Conservation (phyloP, 2,329 filamentous ascomycete genomes). For the Cladobotryum mycophilum region DNA sequence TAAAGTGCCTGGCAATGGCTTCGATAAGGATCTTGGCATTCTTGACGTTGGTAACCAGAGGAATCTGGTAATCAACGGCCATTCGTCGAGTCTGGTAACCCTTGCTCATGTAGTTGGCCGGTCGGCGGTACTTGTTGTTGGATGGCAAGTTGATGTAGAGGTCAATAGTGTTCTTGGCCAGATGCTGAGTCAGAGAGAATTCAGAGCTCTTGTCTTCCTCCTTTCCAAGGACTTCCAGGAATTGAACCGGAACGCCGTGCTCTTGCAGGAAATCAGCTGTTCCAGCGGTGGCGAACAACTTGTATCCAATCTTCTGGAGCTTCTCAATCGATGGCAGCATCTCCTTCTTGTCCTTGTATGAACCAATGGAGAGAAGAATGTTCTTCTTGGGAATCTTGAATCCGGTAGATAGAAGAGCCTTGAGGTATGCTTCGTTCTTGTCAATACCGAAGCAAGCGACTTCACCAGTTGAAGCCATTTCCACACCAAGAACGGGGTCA, state of each 20-base stretch:
- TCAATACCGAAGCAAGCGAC: slow-evolving; percentile 93
- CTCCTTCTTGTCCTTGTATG: slow-evolving; percentile 96
- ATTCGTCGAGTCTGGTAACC: slow-evolving; percentile 95
- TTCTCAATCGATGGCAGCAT: slow-evolving; percentile 90
- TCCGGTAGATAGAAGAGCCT: slow-evolving; percentile 89
- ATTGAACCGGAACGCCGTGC: slow-evolving; percentile 86
- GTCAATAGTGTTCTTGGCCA: slow-evolving; percentile 97
- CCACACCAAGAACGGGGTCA: slow-evolving; percentile 92
- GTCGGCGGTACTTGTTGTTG: slow-evolving; percentile 92
- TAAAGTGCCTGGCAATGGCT: slow-evolving; percentile 83
- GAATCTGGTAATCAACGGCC: slow-evolving; percentile 96
- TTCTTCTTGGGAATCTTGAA: slow-evolving; percentile 96
- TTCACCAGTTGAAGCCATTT: slow-evolving; percentile 98
- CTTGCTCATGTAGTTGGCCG: slow-evolving; percentile 97
- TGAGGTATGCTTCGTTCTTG: slow-evolving; percentile 97
- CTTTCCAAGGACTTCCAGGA: slow-evolving; percentile 77
- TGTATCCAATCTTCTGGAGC: slow-evolving; percentile 85
- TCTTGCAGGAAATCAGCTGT: slow-evolving; percentile 95
- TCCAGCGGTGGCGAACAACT: slow-evolving; percentile 91
- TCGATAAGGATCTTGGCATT: slow-evolving; percentile 97
- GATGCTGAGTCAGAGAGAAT: slow-evolving; percentile 92
- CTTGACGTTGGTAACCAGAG: slow-evolving; percentile 97
- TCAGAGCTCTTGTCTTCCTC: slow-evolving; percentile 86
- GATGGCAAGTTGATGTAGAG: slow-evolving; percentile 99
- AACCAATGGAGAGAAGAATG: slow-evolving; percentile 89